These are phyloP conservation scores for Sisymbrium irio DNA, from an alignment of 345 rosid species.

Conservation along the genomic window DNA sequence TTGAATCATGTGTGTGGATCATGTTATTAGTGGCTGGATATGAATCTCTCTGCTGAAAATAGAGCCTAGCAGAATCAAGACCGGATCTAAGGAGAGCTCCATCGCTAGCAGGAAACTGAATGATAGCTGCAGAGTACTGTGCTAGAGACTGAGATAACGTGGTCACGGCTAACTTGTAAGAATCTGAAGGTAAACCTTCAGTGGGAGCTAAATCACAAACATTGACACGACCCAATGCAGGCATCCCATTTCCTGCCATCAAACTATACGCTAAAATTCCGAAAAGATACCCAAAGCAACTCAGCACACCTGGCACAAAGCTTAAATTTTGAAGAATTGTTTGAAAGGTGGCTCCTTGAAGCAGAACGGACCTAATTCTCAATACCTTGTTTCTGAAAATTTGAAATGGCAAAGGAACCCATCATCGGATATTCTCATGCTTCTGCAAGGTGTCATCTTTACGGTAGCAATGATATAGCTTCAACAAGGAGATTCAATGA, in stretches of 20 bases:
- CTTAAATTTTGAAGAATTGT: not conserved
- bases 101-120: constrained; percentile 72
- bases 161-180: constrained; percentile 70
- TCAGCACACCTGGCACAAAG: not conserved
- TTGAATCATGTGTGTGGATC: constrained; percentile 60
- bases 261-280: constrained; percentile 23
- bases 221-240: constrained; percentile 83
- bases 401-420: not conserved
- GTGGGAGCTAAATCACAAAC: constrained; percentile 69
- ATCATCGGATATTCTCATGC: not conserved
- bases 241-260: constrained; percentile 92
- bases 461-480: not conserved
- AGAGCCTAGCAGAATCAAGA: constrained; percentile 82
- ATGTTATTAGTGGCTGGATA: constrained; percentile 55
- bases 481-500: not conserved
- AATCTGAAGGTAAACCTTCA: constrained; percentile 87
- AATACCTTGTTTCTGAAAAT: not conserved
- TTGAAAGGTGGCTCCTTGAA: not conserved
- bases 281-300: not conserved
- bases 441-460: not conserved
- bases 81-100: constrained; percentile 84
- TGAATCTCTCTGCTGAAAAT: constrained; percentile 72
- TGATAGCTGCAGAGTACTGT: constrained; percentile 82
- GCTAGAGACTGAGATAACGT: constrained; percentile 82
- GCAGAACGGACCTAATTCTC: not conserved